A percentile compares a stretch with the other conserved stretches of the same genome.
Conservation (phyloP, 106 monocot genomes). For the Allium sativum region DNA sequence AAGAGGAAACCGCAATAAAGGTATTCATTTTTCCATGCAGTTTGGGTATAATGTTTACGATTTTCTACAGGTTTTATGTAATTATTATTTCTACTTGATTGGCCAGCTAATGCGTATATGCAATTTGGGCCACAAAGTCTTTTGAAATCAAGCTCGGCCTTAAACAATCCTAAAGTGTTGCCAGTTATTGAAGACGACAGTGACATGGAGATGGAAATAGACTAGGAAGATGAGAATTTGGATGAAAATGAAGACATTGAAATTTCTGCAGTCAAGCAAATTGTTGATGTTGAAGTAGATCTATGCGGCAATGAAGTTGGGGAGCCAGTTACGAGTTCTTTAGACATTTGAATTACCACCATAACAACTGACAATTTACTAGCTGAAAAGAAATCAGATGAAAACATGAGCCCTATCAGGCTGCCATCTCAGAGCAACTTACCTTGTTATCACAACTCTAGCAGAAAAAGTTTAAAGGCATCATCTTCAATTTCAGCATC, state of each 20-base stretch:
- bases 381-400: neutral
- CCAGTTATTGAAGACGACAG: conserved; percentile 47
- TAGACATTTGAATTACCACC: neutral
- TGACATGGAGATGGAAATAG: conserved; percentile 98
- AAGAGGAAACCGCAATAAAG: too few species aligned
- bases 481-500: conserved; percentile 45
- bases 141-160: conserved; percentile 57
- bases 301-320: neutral
- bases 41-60: too few species aligned
- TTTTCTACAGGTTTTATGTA: too few species aligned
- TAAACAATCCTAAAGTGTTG: conserved; percentile 34
- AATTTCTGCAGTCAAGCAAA: neutral
- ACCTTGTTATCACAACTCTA: conserved; percentile 27
- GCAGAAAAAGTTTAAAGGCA: conserved; percentile 45
- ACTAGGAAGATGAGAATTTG: conserved; percentile 63
- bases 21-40: too few species aligned
- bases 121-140: too few species aligned
- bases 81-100: too few species aligned
- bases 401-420: conserved; percentile 19
- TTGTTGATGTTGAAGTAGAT: conserved; percentile 1
- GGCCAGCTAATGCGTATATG: too few species aligned
- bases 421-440: conserved; percentile 30
- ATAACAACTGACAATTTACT: neutral
- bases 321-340: neutral
- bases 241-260: conserved; percentile 17